Percentiles rank a stretch among this genome's conserved stretches.
Evolutionary conservation across 1,139 yeast species (phyloP).

Genomic region (Taphrina confusa): DNA sequence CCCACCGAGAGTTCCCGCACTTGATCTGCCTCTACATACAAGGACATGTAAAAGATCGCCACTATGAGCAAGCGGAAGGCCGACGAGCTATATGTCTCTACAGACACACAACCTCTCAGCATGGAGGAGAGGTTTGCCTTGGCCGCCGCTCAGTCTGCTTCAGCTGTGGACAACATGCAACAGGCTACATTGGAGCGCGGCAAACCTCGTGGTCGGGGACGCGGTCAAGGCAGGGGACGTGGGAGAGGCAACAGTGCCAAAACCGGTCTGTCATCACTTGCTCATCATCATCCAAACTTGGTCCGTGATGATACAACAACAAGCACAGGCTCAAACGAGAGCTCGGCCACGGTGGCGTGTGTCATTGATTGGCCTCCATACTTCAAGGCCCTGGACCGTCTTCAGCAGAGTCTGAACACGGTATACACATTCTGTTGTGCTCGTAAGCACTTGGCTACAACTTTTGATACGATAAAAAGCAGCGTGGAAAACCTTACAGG

Average conservation of each 20-base stretch:
- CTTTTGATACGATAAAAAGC: conserved; percentile 52
- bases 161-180: not conserved
- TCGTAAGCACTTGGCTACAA: conserved; percentile 57
- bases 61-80: too few relatives aligned
- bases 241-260: conserved; percentile 13
- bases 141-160: not conserved
- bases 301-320: conserved; percentile 3
- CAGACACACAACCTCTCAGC: not conserved
- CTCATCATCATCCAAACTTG: conserved; percentile 12
- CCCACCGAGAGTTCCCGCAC: too few relatives aligned
- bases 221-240: conserved; percentile 29
- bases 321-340: conserved; percentile 20
- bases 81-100: too few relatives aligned
- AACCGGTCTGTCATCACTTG: conserved; percentile 2
- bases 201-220: conserved; percentile 5
- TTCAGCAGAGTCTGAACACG: conserved; percentile 49
- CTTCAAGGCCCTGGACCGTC: conserved; percentile 28
- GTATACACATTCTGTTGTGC: conserved; percentile 58
- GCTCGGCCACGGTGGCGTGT: conserved; percentile 3
- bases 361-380: conserved; percentile 24
- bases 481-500: conserved; percentile 51
- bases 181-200: not conserved
- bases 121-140: conserved; percentile 9
- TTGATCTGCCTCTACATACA: too few relatives aligned
- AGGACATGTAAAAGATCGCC: too few relatives aligned